Conservation (phyloP, 2,329 filamentous ascomycete species). For the Berkeleyomyces basicola region DNA sequence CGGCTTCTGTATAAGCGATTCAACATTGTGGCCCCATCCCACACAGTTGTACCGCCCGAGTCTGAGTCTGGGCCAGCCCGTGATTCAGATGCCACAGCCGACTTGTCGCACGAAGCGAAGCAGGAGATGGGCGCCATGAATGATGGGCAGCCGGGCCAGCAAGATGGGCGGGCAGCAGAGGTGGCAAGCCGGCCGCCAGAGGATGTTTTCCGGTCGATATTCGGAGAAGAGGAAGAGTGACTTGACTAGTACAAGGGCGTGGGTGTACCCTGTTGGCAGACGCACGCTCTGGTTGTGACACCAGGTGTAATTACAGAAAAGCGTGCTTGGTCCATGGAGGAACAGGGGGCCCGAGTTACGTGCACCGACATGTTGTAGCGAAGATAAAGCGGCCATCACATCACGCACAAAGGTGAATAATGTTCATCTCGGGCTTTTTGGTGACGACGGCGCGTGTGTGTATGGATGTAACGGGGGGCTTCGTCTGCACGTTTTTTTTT, state of each 20-base stretch:
- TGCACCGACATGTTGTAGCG: neutral
- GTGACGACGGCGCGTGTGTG: neutral
- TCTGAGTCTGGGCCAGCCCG: neutral
- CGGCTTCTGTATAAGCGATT: constrained; percentile 88
- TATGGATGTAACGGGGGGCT: neutral
- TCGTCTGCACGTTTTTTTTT: neutral
- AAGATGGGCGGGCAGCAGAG: neutral
- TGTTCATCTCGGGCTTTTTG: neutral
- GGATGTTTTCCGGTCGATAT: constrained; percentile 13
- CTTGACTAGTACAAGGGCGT: neutral
- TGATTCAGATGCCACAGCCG: neutral
- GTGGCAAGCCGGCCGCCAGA: constrained; percentile 3
- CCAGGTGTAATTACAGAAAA: too few relatives aligned
- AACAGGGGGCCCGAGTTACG: neutral
- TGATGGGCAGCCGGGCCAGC: neutral
- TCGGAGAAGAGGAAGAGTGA: constrained; percentile 11
- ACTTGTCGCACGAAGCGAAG: neutral
- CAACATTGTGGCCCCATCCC: constrained; percentile 61
- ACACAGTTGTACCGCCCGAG: constrained; percentile 20
- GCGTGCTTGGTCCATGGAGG: neutral
- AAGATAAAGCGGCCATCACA: neutral
- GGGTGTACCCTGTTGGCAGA: too few relatives aligned
- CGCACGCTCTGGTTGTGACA: too few relatives aligned
- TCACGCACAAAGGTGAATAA: neutral
- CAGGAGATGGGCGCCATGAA: neutral